Conservation (phyloP, 768 basidiomycete genomes). For the Mycena rebaudengoi region DNA sequence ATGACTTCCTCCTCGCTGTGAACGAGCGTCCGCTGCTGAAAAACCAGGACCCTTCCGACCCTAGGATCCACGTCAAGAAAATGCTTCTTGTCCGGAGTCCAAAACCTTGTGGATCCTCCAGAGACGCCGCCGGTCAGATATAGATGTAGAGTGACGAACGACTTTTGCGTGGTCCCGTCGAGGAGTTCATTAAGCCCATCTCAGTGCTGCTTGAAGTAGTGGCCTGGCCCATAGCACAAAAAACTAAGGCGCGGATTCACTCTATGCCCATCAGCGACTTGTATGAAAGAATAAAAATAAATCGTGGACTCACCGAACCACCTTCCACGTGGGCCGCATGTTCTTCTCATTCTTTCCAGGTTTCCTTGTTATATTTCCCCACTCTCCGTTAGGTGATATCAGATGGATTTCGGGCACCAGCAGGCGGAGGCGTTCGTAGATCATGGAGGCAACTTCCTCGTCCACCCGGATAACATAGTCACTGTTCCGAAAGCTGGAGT, state of each 20-base stretch:
- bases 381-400: constrained; percentile 40
- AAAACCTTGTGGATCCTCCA: constrained; percentile 51
- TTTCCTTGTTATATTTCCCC: constrained; percentile 42
- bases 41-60: constrained; percentile 49
- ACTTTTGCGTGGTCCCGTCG: constrained; percentile 43
- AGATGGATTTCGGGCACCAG: constrained; percentile 47
- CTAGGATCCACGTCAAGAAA: constrained; percentile 53
- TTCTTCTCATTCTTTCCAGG: constrained; percentile 22
- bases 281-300: not conserved
- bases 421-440: constrained; percentile 48
- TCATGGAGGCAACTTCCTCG: constrained; percentile 37
- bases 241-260: constrained; percentile 54
- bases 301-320: constrained; percentile 45
- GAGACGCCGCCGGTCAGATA: constrained; percentile 46
- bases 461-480: constrained; percentile 50
- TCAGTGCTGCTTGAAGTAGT: constrained; percentile 45
- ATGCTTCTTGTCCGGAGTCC: constrained; percentile 37
- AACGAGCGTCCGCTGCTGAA: constrained; percentile 49
- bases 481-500: constrained; percentile 50
- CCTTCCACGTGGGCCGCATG: constrained; percentile 43
- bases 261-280: constrained; percentile 29
- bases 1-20: constrained; percentile 53
- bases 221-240: constrained; percentile 51
- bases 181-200: constrained; percentile 47
- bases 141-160: constrained; percentile 52